Conservation (phyloP, 1,284 basidiomycete species). For the Naganishia cerealis region DNA sequence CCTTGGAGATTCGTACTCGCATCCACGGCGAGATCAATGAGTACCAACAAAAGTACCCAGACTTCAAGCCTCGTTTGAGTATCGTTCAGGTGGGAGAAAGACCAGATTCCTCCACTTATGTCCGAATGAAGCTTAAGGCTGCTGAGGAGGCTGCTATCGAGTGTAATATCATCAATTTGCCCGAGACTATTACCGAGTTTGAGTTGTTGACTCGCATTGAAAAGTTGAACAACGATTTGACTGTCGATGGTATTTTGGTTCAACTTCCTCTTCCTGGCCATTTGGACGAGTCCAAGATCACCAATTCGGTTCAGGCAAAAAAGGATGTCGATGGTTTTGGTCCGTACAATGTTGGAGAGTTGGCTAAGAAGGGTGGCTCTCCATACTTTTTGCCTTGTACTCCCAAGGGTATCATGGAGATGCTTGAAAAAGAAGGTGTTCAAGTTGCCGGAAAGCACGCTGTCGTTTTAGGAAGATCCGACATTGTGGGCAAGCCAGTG, state of each 20-base stretch:
- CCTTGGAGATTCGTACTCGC: too few species aligned
- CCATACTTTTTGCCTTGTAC: slow-evolving; percentile 86
- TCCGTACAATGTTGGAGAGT: slow-evolving; percentile 99
- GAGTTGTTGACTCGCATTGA: slow-evolving; percentile 76
- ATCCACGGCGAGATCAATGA: too few species aligned
- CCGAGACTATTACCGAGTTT: too few species aligned
- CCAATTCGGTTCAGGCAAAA: slow-evolving; percentile 86
- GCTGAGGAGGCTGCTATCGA: slow-evolving; percentile 87
- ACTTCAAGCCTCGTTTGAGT: too few species aligned
- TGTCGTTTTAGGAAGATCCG: slow-evolving; percentile 93
- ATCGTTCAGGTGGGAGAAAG: slow-evolving; percentile 93
- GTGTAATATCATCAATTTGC: too few species aligned
- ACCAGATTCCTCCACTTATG: slow-evolving; percentile 86
- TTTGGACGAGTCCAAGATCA: slow-evolving; percentile 81
- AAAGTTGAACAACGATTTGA: slow-evolving; percentile 78
- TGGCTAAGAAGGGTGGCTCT: too few species aligned
- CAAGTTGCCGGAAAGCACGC: slow-evolving; percentile 73
- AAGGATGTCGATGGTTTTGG: slow-evolving; percentile 99
- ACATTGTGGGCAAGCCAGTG: slow-evolving; percentile 97
- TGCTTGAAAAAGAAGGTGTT: slow-evolving; percentile 78
- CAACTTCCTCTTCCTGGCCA: slow-evolving; percentile 94
- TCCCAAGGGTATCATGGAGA: slow-evolving; percentile 80
- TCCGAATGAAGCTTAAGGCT: slow-evolving; percentile 97
- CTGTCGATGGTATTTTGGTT: slow-evolving; percentile 86
- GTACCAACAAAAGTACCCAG: too few species aligned